phyloP scores from a whole-genome alignment of 495 filamentous ascomycete species.

The Penicillium psychrofluorescens region DNA sequence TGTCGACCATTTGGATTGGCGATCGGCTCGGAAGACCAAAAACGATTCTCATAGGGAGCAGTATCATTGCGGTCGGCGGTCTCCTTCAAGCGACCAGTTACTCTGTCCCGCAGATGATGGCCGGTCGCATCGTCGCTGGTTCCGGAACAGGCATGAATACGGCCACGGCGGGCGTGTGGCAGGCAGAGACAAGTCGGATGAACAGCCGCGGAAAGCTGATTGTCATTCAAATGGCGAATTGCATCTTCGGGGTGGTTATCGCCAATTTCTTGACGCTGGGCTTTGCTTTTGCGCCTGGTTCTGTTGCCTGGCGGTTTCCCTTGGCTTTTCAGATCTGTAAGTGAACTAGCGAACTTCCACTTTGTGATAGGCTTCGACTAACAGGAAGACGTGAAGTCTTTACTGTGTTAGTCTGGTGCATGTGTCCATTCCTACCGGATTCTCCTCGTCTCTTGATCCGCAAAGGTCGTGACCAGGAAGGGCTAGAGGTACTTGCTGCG shows the following conservation, averaged over 20 bases:
- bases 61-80: constrained; percentile 48
- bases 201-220: constrained; percentile 49
- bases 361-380: too few relatives aligned
- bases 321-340: too few relatives aligned
- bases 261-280: constrained; percentile 13
- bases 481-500: too few relatives aligned
- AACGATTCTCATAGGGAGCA: constrained; percentile 41
- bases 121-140: constrained; percentile 39
- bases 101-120: constrained; percentile 48
- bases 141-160: constrained; percentile 50
- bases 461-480: too few relatives aligned
- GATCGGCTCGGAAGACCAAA: constrained; percentile 48
- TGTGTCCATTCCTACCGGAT: too few relatives aligned
- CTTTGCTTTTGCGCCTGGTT: constrained; percentile 6
- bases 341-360: too few relatives aligned
- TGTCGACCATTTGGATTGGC: constrained; percentile 42
- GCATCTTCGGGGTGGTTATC: constrained; percentile 21
- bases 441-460: too few relatives aligned
- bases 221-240: constrained; percentile 48
- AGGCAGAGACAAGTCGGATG: constrained; percentile 48
- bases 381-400: too few relatives aligned
- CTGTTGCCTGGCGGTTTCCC: neutral
- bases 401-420: too few relatives aligned
- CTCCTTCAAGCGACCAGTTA: constrained; percentile 47
- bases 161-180: constrained; percentile 49